Conservation (phyloP, 371 early-diverging fungal species). For the Mortierella sp. region DNA sequence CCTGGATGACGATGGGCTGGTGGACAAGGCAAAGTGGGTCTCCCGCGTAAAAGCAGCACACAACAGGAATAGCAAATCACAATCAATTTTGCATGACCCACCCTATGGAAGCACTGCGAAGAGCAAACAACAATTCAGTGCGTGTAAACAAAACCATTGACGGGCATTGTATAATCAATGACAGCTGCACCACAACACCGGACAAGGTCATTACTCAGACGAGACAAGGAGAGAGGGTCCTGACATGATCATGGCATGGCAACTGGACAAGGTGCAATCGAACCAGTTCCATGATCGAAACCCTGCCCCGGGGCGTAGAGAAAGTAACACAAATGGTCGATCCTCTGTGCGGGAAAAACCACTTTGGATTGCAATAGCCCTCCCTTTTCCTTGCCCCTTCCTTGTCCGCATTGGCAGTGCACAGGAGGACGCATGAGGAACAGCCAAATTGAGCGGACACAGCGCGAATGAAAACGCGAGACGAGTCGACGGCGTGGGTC, state of each 20-base stretch:
- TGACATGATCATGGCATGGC: too few species aligned
- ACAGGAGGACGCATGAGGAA: too few species aligned
- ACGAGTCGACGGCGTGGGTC: not conserved
- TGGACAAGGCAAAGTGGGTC: too few species aligned
- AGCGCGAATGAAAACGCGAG: not conserved
- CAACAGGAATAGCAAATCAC: constrained; percentile 1
- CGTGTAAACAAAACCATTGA: not conserved
- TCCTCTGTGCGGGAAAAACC: not conserved
- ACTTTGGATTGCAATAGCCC: not conserved
- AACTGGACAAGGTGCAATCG: not conserved
- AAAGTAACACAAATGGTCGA: not conserved
- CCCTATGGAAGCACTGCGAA: not conserved
- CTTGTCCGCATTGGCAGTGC: not conserved
- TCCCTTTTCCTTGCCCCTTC: not conserved
- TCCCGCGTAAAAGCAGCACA: constrained; percentile 7
- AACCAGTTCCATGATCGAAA: not conserved
- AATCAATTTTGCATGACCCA: constrained; percentile 2
- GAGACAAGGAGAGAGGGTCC: not conserved
- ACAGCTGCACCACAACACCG: not conserved
- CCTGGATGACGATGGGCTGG: too few species aligned
- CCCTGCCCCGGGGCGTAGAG: not conserved
- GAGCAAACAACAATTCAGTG: constrained; percentile 1
- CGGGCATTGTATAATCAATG: not conserved
- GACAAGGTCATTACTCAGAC: not conserved
- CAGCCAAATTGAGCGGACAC: too few species aligned